Evolutionary conservation across 257 asterid genomes (phyloP), one percentile per base, ranked within the genome.

Genomic region (Capsicum chinense): DNA sequence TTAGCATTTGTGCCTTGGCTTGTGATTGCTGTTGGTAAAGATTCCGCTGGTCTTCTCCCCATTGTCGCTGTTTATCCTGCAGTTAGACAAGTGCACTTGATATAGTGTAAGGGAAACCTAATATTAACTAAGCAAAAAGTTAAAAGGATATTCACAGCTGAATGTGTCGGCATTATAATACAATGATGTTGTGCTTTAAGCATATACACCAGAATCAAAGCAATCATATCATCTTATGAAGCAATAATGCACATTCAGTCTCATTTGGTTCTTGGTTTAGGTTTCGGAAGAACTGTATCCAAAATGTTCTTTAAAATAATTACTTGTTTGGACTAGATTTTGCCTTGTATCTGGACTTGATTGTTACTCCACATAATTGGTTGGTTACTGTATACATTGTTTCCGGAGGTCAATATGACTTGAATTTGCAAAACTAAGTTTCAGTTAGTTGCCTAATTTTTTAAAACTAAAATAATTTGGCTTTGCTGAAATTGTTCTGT

Each of bases 41-140:
- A 85, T 97, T 90, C 90, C 98, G 91, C 90, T 95, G 98, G 50
- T 95, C 97, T 90, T 95, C 99, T 37, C 94, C 91, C 97, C 97
- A 97, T 88, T 96, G 90, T 76, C 87, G 91, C 56, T 91, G 95
- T 83, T 95, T 95, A 16, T 92, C 97, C 99, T 97, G 91, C 87
- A 93, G 12, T 17, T 71, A 64, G 47, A 74, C 12, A 83, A 11
- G 81, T 14, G 63, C 48, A 52, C 54, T 76, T 52, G 26, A 54
- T 13, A 50, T 26, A 76, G 48, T 52, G 48, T 52, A 76, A 76
- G 48, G 54, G 6, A 76, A 52, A 76, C 12, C 42, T 76, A 44
- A 52, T 14, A 14, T 26, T 13, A 76, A 26, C 56, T 50, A 74
- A 50, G 59, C 21, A 74, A 19, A 33, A 50, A 47, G 59, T 12